Conservation (phyloP, 2,329 filamentous ascomycete species). For the Calonectria montana region DNA sequence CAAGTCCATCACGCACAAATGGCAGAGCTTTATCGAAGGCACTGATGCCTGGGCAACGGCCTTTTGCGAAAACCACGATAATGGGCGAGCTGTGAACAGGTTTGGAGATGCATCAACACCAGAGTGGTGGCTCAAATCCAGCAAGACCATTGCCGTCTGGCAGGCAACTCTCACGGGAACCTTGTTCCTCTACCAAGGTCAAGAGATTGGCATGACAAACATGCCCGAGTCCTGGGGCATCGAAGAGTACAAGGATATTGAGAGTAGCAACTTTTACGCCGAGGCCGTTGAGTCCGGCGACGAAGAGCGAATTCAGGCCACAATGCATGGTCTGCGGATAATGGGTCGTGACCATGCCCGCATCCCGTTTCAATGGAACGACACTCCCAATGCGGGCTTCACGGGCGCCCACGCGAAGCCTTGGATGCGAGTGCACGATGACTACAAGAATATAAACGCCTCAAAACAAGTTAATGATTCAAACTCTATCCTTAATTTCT, state of each 20-base stretch:
- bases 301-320: slow-evolving; percentile 53
- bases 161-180: slow-evolving; percentile 63
- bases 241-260: slow-evolving; percentile 66
- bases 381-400: slow-evolving; percentile 70
- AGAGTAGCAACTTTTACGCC: slow-evolving; percentile 63
- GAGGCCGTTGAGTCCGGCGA: slow-evolving; percentile 53
- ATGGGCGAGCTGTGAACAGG: slow-evolving; percentile 66
- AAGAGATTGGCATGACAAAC: slow-evolving; percentile 72
- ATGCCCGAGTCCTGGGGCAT: slow-evolving; percentile 62
- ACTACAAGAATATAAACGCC: slow-evolving; percentile 67
- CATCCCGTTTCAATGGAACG: slow-evolving; percentile 75
- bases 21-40: slow-evolving; percentile 61
- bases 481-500: slow-evolving; percentile 68
- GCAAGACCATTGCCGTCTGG: slow-evolving; percentile 65
- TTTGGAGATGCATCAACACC: slow-evolving; percentile 61
- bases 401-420: slow-evolving; percentile 58
- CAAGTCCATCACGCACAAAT: slow-evolving; percentile 56
- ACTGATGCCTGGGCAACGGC: slow-evolving; percentile 68
- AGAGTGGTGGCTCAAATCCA: slow-evolving; percentile 55
- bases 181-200: slow-evolving; percentile 69
- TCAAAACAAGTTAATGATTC: slow-evolving; percentile 57
- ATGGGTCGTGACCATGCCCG: slow-evolving; percentile 73
- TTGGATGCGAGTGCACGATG: slow-evolving; percentile 77
- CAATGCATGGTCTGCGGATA: slow-evolving; percentile 64
- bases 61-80: slow-evolving; percentile 74